Conservation (phyloP, 2,329 filamentous ascomycete species). For the Metarhizium album region DNA sequence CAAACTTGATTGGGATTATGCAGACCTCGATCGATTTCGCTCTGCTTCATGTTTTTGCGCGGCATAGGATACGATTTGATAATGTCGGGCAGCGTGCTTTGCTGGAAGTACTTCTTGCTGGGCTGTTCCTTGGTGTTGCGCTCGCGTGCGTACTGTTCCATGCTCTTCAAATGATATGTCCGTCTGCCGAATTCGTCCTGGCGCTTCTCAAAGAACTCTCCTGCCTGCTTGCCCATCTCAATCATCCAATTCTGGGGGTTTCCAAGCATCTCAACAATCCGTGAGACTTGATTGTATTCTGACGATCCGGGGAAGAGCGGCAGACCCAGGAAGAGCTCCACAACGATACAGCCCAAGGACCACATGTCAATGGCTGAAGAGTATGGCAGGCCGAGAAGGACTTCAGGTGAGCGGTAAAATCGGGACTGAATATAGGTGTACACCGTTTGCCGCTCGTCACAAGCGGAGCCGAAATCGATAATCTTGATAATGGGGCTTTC, state of each 20-base stretch:
- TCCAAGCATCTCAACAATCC: conserved; percentile 96
- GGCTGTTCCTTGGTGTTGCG: conserved; percentile 96
- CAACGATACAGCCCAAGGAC: conserved; percentile 96
- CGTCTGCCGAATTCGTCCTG: conserved; percentile 86
- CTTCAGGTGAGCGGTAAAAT: conserved; percentile 95
- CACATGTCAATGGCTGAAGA: conserved; percentile 99
- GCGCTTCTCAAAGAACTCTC: conserved; percentile 91
- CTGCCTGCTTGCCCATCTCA: conserved; percentile 95
- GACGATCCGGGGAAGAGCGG: conserved; percentile 94
- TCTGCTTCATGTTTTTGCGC: conserved; percentile 97
- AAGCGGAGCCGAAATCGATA: conserved; percentile 97
- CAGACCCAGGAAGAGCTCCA: conserved; percentile 89
- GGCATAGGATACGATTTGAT: conserved; percentile 98
- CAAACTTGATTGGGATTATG: background rate
- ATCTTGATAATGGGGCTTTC: conserved; percentile 99
- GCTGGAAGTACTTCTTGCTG: conserved; percentile 99
- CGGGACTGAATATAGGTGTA: conserved; percentile 99
- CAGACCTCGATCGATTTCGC: conserved; percentile 85
- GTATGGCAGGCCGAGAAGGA: conserved; percentile 88
- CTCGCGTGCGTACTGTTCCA: conserved; percentile 96
- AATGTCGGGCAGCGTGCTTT: conserved; percentile 87
- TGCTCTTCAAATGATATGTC: conserved; percentile 85
- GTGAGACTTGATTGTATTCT: conserved; percentile 95
- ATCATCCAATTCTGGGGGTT: conserved; percentile 98
- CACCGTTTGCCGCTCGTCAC: conserved; percentile 94